Evolutionary conservation across 495 filamentous ascomycete species (phyloP), one percentile per base, ranked within the genome.

Genomic region (Penicillium bialowiezense): DNA sequence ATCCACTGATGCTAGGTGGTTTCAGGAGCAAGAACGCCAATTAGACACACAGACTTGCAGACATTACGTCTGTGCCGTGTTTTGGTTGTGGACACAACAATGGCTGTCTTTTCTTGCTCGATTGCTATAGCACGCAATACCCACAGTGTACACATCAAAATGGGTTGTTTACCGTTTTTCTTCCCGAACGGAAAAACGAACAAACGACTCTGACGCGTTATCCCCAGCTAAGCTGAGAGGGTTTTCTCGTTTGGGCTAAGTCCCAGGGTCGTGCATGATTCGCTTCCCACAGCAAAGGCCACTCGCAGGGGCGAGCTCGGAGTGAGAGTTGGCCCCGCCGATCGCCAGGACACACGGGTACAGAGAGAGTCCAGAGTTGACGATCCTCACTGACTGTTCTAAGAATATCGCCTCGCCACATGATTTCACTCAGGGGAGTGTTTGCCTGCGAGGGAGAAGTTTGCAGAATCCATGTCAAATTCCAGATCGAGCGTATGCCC

Each of bases 1-100:
- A 38, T 59, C 41, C 31, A 10, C 15, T 61, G 58, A 61, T 15
- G 9, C n/a, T 34, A 15, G 35, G 17, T 37, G 7, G 29, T 32
- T 32, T 32, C 29, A 32, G 29, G 8, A 5, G 29, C 29, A 8
- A 32, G 29, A 32, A 32, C 5, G 29, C 29, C 12, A 13, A 32
- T 3, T 10, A 4, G 5, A 7, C 12, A 12, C 29, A 12, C 3
- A 10, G 7, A 13, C 29, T 32, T 32, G 29, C 29, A 32, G 7
- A 3, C 7, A 13, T 32, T 5, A 32, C 29, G 29, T 12, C 10
- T 32, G 7, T 8, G 29, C 29, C 29, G 29, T 32, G 29, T 32
- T 10, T 13, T 10, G 3, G 12, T 5, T 32, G 29, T 32, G 29
- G 29, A 13, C 29, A 32, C 29, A 32, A 3, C 5, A 7, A 12